phyloP scores from a whole-genome alignment of 768 basidiomycete species.

The Hypholoma fasciculare region DNA sequence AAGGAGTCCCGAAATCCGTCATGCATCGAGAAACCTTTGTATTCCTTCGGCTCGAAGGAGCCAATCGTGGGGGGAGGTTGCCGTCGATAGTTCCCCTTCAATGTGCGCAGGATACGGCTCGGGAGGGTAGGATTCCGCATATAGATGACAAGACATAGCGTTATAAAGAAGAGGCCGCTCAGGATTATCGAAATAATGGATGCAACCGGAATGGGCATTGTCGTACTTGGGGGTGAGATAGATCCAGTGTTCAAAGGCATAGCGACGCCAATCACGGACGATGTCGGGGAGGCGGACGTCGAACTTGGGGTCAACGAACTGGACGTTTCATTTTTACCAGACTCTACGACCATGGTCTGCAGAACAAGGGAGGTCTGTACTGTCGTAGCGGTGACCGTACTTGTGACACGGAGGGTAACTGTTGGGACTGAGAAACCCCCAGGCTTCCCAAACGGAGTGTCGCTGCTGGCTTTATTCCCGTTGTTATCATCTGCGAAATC shows the following conservation, averaged over 20 bases:
- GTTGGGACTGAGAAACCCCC: background rate
- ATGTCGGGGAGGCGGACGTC: background rate
- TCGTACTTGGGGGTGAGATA: background rate
- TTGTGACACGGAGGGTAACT: background rate
- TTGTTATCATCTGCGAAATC: background rate
- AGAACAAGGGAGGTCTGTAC: background rate
- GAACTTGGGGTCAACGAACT: background rate
- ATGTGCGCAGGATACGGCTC: background rate
- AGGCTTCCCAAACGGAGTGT: too few species aligned
- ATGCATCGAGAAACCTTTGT: background rate
- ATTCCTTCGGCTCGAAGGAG: constrained; percentile 3
- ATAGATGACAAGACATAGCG: constrained; percentile 5
- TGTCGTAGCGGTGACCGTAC: background rate
- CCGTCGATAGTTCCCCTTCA: background rate
- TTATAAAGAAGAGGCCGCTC: constrained; percentile 5
- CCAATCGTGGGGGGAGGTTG: background rate
- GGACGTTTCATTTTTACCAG: background rate
- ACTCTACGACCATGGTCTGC: background rate
- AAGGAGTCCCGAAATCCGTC: background rate
- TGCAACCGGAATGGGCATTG: background rate
- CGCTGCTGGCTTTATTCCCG: background rate
- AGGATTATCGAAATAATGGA: constrained; percentile 5
- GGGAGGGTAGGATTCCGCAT: background rate
- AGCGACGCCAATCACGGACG: background rate
- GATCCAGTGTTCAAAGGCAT: too few species aligned